Base-by-base conservation (phyloP, 805 yeast species). In the Barnettozyma pratensis region DNA sequence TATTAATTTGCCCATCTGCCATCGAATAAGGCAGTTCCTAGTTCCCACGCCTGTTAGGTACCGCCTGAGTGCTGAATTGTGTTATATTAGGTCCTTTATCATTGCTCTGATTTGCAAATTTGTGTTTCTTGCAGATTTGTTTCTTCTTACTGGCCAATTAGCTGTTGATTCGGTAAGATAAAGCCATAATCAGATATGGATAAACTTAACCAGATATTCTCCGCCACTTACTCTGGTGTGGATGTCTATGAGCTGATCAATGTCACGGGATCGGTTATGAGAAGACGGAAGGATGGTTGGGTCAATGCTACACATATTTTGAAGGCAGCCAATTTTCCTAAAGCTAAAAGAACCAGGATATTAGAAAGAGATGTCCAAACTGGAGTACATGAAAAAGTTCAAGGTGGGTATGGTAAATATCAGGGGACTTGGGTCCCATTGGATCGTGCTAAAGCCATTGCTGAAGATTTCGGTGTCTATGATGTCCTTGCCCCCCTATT, bases 351-450 rank as follows among this genome's bases (percentile, higher is more conserved):
- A 56, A 91, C 97, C 19, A 83, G 96, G 58, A 89, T 91, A 53
- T 75, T 91, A 57, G 98, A 91, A 64, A 81, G 85, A 59, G 97
- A 91, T 54, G 96, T 92, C n/a, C 97, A 92, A 62, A 78, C 77
- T 39, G 96, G 96, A 5, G 68, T 74, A 19, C 97, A 91, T 64
- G 97, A 91, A 60, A 92, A 92, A 65, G 89, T 91, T 26, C 98
- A 91, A 66, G 98, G 98, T 53, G 98, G 98, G 3, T 91, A 90
- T 64, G 98, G 98, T 46, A 84, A 91, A 62, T 92, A 90, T 66
- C 98, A 92, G 66, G 97, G 97, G 14, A 91, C 97, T 3, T 91
- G 97, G 97, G 91, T 91, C 7, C 97, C 97, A 0, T 67, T 87
- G 53, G 80, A 75, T 6, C 79, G 87, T 44, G 97, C 96, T 1